A percentile compares a stretch with the other conserved stretches of the same genome.
phyloP scores from a whole-genome alignment of 2,329 filamentous ascomycete species.

The Fusarium gaditjirri region DNA sequence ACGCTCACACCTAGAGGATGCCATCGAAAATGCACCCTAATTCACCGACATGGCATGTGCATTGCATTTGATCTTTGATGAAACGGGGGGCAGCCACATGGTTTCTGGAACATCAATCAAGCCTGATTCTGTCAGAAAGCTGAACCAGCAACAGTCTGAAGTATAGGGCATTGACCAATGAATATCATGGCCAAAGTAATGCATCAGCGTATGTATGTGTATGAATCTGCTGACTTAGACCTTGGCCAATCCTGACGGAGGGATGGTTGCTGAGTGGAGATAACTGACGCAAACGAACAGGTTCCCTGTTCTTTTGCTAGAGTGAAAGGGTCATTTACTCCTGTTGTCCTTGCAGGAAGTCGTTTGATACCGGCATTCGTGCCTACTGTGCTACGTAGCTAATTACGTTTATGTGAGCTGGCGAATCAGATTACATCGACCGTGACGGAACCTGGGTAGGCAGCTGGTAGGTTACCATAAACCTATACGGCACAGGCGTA shows the following conservation, averaged over 20 bases:
- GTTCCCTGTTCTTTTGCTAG: background rate
- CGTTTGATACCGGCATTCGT: slow-evolving; percentile 1
- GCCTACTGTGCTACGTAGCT: background rate
- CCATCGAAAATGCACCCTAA: slow-evolving; percentile 3
- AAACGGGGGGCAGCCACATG: slow-evolving; percentile 28
- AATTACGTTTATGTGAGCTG: background rate
- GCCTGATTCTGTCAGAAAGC: slow-evolving; percentile 4
- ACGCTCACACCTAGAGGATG: background rate
- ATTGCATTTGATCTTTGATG: slow-evolving; percentile 23
- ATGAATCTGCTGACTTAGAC: background rate
- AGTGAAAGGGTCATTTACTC: background rate
- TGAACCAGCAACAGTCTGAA: slow-evolving; percentile 1
- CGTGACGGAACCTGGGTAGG: slow-evolving; percentile 1
- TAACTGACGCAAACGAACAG: background rate
- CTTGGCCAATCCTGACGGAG: background rate
- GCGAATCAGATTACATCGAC: slow-evolving; percentile 24
- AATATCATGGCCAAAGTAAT: background rate
- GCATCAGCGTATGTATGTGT: background rate
- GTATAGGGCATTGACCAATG: background rate
- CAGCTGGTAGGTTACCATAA: slow-evolving; percentile 6
- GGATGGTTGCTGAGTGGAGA: slow-evolving; percentile 8
- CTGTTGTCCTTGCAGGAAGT: slow-evolving; percentile 2
- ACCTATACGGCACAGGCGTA: background rate
- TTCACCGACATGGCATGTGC: slow-evolving; percentile 8
- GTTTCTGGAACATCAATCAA: slow-evolving; percentile 21